Conservation (phyloP, 768 basidiomycete species). For the Mrakia frigida region DNA sequence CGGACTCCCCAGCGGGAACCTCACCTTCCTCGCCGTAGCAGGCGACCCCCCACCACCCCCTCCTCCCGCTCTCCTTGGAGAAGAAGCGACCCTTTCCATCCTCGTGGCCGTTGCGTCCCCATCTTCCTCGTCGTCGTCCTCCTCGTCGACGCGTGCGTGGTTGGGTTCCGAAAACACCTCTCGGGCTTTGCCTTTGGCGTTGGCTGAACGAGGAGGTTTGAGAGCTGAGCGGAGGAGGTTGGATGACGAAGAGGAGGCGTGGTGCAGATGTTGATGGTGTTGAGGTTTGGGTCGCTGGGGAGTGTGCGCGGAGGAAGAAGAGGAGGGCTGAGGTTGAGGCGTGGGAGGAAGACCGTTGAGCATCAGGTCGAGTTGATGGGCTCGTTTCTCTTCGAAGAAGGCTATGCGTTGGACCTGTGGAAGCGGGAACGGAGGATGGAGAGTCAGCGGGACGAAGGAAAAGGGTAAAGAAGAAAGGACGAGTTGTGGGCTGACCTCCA, state of each 20-base stretch:
- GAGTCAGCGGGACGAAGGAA: background rate
- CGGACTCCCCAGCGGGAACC: constrained; percentile 7
- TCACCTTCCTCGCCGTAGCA: background rate
- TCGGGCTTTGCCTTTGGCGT: background rate
- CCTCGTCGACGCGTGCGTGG: background rate
- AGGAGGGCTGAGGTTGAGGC: constrained; percentile 19
- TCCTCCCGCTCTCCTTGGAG: background rate
- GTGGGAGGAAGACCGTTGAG: constrained; percentile 33
- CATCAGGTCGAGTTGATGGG: constrained; percentile 25
- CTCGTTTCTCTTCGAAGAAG: constrained; percentile 63
- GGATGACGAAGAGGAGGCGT: background rate
- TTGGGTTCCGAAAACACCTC: background rate
- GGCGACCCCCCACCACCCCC: too few species aligned
- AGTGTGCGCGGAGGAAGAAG: background rate
- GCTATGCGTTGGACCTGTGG: constrained; percentile 58
- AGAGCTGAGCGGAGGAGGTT: constrained; percentile 4
- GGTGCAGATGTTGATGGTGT: background rate
- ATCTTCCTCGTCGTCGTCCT: background rate
- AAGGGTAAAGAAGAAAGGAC: too few species aligned
- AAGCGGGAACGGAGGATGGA: background rate
- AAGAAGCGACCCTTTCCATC: background rate
- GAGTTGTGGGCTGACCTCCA: constrained; percentile 54
- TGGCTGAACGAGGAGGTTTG: background rate
- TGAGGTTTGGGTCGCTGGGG: background rate
- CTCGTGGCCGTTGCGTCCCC: background rate